A percentile compares a stretch with the other conserved stretches of the same genome.
Conservation (phyloP, 2,329 filamentous ascomycete species). For the Lanzia echinophila region DNA sequence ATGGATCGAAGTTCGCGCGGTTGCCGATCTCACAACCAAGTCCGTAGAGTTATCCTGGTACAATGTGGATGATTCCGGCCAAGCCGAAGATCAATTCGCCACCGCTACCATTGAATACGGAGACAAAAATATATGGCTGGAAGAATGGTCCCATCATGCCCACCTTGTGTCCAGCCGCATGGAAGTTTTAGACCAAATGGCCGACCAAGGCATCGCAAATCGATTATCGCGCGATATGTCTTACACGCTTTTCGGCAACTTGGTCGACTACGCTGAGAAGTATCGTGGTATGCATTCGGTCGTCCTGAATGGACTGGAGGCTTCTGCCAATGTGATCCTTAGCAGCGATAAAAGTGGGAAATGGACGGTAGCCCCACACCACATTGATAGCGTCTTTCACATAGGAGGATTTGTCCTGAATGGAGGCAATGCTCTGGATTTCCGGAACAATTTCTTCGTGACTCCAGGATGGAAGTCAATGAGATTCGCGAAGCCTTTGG, state of each 20-base stretch:
- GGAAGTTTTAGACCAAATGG: not conserved
- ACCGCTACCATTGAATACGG: not conserved
- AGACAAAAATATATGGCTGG: not conserved
- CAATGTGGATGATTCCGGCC: not conserved
- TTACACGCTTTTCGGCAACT: constrained; percentile 60
- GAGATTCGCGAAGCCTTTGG: constrained; percentile 41
- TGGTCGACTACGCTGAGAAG: constrained; percentile 44
- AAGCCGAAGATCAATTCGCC: not conserved
- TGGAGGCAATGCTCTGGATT: constrained; percentile 35
- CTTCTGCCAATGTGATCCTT: constrained; percentile 38
- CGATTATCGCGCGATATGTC: constrained; percentile 49
- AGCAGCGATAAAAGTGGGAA: constrained; percentile 40
- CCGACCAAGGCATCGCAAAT: constrained; percentile 2
- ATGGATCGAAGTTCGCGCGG: constrained; percentile 49
- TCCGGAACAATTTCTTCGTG: not conserved
- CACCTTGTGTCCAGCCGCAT: not conserved
- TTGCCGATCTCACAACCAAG: constrained; percentile 37
- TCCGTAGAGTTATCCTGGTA: not conserved
- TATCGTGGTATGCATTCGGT: constrained; percentile 52
- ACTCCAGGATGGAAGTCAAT: constrained; percentile 47
- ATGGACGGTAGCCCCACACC: constrained; percentile 49
- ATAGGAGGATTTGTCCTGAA: constrained; percentile 54
- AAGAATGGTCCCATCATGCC: not conserved
- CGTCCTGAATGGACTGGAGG: constrained; percentile 40
- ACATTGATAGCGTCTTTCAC: constrained; percentile 51